A percentile compares a stretch with the other conserved stretches of the same genome.
These are phyloP conservation scores for Tuber brumale DNA, from an alignment of 495 filamentous ascomycete genomes.

Conservation along the genomic window DNA sequence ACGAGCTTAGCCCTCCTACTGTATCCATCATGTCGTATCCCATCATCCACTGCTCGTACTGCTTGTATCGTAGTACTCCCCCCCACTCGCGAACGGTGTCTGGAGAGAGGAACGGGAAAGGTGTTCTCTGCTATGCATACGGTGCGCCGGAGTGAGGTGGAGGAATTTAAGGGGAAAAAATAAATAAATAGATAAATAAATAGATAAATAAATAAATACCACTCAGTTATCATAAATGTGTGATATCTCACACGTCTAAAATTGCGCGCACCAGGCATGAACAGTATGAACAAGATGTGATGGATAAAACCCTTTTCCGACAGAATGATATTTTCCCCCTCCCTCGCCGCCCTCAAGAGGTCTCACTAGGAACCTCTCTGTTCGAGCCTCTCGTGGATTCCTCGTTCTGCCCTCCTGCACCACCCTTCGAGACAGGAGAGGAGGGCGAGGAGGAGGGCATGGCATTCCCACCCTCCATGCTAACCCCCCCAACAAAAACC, in stretches of 20 bases:
- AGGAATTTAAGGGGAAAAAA: not conserved
- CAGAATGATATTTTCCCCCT: not conserved
- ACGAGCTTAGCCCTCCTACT: not conserved
- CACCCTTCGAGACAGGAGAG: not conserved
- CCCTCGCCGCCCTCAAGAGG: not conserved
- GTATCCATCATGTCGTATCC: not conserved
- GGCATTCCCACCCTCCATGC: slow-evolving; percentile 51
- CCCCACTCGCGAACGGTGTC: not conserved
- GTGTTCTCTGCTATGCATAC: not conserved
- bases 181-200: not conserved
- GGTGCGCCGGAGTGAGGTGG: not conserved
- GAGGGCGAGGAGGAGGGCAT: not conserved
- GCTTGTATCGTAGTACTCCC: too few species aligned
- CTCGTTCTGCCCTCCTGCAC: not conserved
- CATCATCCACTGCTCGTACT: not conserved
- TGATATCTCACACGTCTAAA: not conserved
- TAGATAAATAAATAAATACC: not conserved
- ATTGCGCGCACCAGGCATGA: not conserved
- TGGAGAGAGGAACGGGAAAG: not conserved
- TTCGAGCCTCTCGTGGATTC: not conserved
- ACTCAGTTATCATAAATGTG: not conserved
- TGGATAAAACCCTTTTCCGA: not conserved
- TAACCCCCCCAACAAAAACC: slow-evolving; percentile 72
- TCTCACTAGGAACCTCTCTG: not conserved
- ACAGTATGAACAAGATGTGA: not conserved